A percentile compares a stretch with the other conserved stretches of the same genome.
phyloP scores from a whole-genome alignment of 2,329 filamentous ascomycete genomes.

The Chaetothyriales sp. region DNA sequence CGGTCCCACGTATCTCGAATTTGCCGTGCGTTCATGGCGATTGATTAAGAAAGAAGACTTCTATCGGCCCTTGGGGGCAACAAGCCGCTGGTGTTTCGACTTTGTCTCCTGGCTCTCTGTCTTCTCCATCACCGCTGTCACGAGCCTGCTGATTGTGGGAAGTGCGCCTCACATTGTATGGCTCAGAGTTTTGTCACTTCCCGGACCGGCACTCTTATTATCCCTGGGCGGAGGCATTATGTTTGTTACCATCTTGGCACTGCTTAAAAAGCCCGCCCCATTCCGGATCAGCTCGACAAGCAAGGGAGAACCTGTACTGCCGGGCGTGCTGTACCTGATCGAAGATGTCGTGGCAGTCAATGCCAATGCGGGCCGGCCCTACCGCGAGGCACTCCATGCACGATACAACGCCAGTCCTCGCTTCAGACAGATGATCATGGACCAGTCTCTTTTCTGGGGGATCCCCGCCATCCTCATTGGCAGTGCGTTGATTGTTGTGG shows the following conservation, averaged over 20 bases:
- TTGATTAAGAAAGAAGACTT: conserved; percentile 17
- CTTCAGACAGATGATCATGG: conserved; percentile 39
- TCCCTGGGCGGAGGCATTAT: conserved; percentile 10
- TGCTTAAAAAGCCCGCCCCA: conserved; percentile 33
- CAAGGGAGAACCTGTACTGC: conserved; percentile 43
- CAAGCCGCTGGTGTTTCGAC: conserved; percentile 17
- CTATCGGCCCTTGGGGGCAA: conserved; percentile 16
- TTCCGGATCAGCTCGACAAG: conserved; percentile 50
- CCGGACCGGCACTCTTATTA: conserved; percentile 11
- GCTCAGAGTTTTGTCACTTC: conserved; percentile 17
- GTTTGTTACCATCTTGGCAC: conserved; percentile 11
- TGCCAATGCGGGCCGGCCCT: conserved; percentile 42
- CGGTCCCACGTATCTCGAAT: conserved; percentile 17
- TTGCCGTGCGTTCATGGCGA: conserved; percentile 15
- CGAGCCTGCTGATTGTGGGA: conserved; percentile 15
- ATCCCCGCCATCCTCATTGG: conserved; percentile 35
- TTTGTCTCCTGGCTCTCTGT: conserved; percentile 15
- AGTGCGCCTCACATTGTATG: conserved; percentile 17
- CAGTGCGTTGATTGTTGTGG: conserved; percentile 31
- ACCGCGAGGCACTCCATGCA: conserved; percentile 35
- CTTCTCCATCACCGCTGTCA: conserved; percentile 13
- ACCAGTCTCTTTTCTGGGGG: conserved; percentile 44
- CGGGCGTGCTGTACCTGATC: conserved; percentile 48
- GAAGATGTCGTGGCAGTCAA: conserved; percentile 56
- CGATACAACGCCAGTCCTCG: conserved; percentile 40